phyloP scores from a whole-genome alignment of 1,284 basidiomycete genomes.

The Cutaneotrichosporon dermatis region DNA sequence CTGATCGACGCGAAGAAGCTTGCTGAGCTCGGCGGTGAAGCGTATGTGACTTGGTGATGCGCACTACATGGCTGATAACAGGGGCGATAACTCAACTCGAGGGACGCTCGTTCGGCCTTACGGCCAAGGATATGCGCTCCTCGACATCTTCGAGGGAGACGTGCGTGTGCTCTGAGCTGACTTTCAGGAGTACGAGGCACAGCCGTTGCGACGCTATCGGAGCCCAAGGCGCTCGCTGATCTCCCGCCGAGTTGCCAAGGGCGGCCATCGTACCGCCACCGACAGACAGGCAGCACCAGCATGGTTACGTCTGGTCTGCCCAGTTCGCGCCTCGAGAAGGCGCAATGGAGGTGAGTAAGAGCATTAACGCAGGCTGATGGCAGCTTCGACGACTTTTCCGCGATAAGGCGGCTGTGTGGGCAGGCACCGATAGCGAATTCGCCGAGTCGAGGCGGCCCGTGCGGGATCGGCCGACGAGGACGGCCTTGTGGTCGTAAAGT shows the following conservation, averaged over 20 bases:
- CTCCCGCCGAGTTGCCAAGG: constrained; percentile 45
- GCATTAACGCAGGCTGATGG: constrained; percentile 6
- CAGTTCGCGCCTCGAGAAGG: constrained; percentile 54
- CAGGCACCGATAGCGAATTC: constrained; percentile 30
- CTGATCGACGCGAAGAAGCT: constrained; percentile 52
- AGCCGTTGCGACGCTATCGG: constrained; percentile 54
- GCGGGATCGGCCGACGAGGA: constrained; percentile 48
- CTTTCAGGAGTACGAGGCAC: constrained; percentile 37
- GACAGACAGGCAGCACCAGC: constrained; percentile 37
- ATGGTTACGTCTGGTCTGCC: constrained; percentile 69
- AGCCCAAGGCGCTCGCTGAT: constrained; percentile 27
- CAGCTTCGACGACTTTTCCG: constrained; percentile 37
- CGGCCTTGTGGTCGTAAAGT: constrained; percentile 22
- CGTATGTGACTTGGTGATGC: constrained; percentile 2
- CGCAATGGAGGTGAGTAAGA: constrained; percentile 66
- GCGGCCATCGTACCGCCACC: constrained; percentile 6
- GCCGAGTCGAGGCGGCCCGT: constrained; percentile 73
- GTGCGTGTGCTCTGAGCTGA: not conserved
- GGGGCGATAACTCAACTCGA: constrained; percentile 58
- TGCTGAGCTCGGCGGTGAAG: constrained; percentile 12
- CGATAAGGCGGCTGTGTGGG: constrained; percentile 38
- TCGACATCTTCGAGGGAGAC: constrained; percentile 73
- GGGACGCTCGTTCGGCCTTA: constrained; percentile 70
- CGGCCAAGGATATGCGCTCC: constrained; percentile 56
- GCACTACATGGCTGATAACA: constrained; percentile 47